A percentile compares a stretch with the other conserved stretches of the same genome.
Evolutionary conservation across 306 rosid species (phyloP).

Genomic region (Hippophae gyantsensis): DNA sequence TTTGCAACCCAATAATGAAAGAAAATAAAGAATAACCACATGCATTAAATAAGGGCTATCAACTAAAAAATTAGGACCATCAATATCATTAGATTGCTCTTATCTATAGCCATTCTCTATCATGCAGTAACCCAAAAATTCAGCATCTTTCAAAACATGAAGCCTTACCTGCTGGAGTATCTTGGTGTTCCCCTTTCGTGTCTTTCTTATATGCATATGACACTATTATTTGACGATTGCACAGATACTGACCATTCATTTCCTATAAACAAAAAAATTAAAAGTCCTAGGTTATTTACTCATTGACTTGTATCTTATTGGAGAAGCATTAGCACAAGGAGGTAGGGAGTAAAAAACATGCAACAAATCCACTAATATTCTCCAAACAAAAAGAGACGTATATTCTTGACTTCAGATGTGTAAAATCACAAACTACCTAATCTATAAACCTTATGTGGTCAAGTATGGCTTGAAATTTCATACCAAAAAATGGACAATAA

Average conservation of each 20-base stretch:
- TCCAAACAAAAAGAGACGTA: no score
- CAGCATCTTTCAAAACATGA: constrained; percentile 9
- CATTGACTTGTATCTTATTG: not conserved
- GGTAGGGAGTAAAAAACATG: not conserved
- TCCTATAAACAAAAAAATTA: constrained; percentile 36
- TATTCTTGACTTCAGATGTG: no score
- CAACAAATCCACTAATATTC: not conserved
- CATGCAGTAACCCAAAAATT: not conserved
- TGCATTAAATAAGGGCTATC: not conserved
- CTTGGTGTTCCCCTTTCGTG: constrained; percentile 95
- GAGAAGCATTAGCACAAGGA: not conserved
- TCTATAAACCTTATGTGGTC: no score
- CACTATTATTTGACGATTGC: constrained; percentile 96
- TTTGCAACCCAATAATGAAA: constrained; percentile 35
- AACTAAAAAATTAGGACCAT: not conserved
- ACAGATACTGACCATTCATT: constrained; percentile 94
- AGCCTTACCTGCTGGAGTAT: constrained; percentile 85
- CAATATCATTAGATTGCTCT: not conserved
- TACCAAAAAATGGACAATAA: no score
- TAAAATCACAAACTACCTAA: no score
- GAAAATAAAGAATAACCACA: not conserved
- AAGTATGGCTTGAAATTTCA: no score
- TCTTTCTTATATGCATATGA: constrained; percentile 97
- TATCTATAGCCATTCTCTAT: not conserved
- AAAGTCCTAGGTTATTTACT: not conserved